phyloP scores from a whole-genome alignment of 139 green algal species.

The Picochlorum sp. region DNA sequence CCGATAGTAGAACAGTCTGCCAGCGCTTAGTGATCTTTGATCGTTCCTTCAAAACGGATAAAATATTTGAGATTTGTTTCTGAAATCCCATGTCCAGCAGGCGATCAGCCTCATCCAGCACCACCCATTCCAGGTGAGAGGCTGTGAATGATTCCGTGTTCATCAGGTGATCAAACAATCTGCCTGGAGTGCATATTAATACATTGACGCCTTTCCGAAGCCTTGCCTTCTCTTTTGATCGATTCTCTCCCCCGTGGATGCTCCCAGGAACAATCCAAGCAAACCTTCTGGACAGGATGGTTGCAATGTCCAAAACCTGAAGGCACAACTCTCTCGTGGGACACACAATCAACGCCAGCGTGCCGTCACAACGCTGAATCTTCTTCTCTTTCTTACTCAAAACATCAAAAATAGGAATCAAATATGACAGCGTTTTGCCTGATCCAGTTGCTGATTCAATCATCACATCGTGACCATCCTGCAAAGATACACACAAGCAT shows the following conservation, averaged over 20 bases:
- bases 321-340: slow-evolving; percentile 84
- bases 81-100: slow-evolving; percentile 93
- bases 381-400: slow-evolving; percentile 37
- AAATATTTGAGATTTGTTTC: slow-evolving; percentile 54
- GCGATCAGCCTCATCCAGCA: slow-evolving; percentile 88
- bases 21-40: no score
- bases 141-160: slow-evolving; percentile 62
- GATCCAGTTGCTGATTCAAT: slow-evolving; percentile 67
- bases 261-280: slow-evolving; percentile 41
- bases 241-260: slow-evolving; percentile 75
- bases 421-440: slow-evolving; percentile 90
- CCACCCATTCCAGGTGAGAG: slow-evolving; percentile 63
- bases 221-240: slow-evolving; percentile 86
- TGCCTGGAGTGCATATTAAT: slow-evolving; percentile 75
- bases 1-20: slow-evolving; percentile 67
- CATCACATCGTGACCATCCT: slow-evolving; percentile 53
- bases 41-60: slow-evolving; percentile 26
- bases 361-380: slow-evolving; percentile 59
- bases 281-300: slow-evolving; percentile 33
- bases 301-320: slow-evolving; percentile 49
- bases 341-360: slow-evolving; percentile 63
- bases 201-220: slow-evolving; percentile 84
- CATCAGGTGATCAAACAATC: slow-evolving; percentile 90
- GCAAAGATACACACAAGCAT: slow-evolving; percentile 15
- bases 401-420: slow-evolving; percentile 76